phyloP scores from a whole-genome alignment of 2,329 filamentous ascomycete species.

The Gaeumannomyces tritici region DNA sequence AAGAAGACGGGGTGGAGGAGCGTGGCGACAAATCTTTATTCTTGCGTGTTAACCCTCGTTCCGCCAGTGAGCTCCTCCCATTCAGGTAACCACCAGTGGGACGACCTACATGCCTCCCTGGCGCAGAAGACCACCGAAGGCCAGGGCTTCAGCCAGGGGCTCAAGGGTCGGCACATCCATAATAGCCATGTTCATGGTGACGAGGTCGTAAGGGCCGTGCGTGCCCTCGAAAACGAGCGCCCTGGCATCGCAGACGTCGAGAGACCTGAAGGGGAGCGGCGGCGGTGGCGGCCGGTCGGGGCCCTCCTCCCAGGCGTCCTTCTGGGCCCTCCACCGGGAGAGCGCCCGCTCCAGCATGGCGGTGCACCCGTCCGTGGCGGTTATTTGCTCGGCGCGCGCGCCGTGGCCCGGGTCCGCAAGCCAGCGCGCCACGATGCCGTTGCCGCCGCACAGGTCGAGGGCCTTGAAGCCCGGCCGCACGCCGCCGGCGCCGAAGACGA shows the following conservation, averaged over 20 bases:
- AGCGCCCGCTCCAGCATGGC: slow-evolving; percentile 30
- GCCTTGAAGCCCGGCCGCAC: slow-evolving; percentile 17
- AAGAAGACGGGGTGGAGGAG: slow-evolving; percentile 39
- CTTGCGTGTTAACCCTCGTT: too few relatives aligned
- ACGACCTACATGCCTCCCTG: slow-evolving; percentile 27
- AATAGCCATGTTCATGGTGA: slow-evolving; percentile 38
- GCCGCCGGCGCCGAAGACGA: slow-evolving; percentile 16
- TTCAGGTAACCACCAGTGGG: too few relatives aligned
- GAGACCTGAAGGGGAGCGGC: slow-evolving; percentile 20
- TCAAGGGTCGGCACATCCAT: slow-evolving; percentile 35
- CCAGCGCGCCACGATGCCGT: slow-evolving; percentile 36
- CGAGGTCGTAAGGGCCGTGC: slow-evolving; percentile 27
- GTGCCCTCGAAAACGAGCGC: neutral
- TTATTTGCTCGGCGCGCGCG: slow-evolving; percentile 23
- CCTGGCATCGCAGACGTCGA: slow-evolving; percentile 26
- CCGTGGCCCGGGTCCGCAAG: slow-evolving; percentile 17
- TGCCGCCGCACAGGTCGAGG: slow-evolving; percentile 39
- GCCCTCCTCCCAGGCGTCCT: too few relatives aligned
- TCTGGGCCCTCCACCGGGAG: too few relatives aligned
- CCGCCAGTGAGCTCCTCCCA: neutral
- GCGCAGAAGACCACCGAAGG: slow-evolving; percentile 23
- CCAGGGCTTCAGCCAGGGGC: slow-evolving; percentile 29
- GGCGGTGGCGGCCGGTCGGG: too few relatives aligned
- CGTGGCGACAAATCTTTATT: slow-evolving; percentile 31
- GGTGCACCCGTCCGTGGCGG: slow-evolving; percentile 31